Base-by-base conservation (phyloP, 805 yeast species). In the Grigorovia jiainica region DNA sequence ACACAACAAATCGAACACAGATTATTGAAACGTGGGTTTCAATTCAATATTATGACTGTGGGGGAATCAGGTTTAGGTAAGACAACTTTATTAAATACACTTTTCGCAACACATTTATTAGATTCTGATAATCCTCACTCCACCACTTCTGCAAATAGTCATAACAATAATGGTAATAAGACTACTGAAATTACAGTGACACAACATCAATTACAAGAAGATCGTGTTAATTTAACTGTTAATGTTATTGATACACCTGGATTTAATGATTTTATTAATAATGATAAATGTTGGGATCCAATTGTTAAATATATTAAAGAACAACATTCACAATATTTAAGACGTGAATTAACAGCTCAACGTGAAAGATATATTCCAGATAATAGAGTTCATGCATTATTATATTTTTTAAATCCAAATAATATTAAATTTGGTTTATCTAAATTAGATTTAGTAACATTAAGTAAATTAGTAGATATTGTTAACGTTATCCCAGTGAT, bases 191-290 rank as follows among this genome's bases (percentile, higher is more conserved):
- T 90, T 61, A 75, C 77, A 48, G 80, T 80, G 21, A 71, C 79
- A 23, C 63, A 75, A n/a, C 89, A 82, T 47, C 71, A 74, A 15
- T 71, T 92, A 49, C 65, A 78, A 43, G 98, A 92, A 65, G 87
- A 87, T 61, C 84, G 83, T 50, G 97, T 92, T 43, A 78, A 80
- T 47, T 76, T 92, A 60, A 82, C 82, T 55, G 68, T 92, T 49
- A 89, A 87, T 54, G 79, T 92, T 43, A 85, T 92, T 58, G 98
- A 92, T 61, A 92, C 98, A 3, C 97, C 97, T 17, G 97, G 97
- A 13, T 92, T 87, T 70, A 97, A 96, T 32, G 98, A 92, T 70
- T 95, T 85, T 66, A 83, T 92, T 51, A 85, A 87, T 68, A 89
- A 89, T 65, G 94, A 85, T 55, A 84, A 82, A 65, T 87, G 95